Percentiles rank a stretch among this genome's conserved stretches.
phyloP scores from a whole-genome alignment of 768 basidiomycete species.

The Mycena galopus region DNA sequence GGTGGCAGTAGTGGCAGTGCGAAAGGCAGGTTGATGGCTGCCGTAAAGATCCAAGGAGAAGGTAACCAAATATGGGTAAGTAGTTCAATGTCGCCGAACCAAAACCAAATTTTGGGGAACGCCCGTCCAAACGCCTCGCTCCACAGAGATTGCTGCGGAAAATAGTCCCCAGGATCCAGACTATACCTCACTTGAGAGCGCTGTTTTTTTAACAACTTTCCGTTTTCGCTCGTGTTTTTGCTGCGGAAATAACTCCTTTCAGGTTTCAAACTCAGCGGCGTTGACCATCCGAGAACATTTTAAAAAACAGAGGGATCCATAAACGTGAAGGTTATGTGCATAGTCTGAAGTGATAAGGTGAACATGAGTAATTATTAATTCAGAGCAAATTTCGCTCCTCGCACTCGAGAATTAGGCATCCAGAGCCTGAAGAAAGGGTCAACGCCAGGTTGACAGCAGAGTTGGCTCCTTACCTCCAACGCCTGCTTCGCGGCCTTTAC shows the following conservation, averaged over 20 bases:
- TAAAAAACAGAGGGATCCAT: too few species aligned
- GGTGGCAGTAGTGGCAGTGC: too few species aligned
- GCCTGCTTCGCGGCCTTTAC: conserved; percentile 62
- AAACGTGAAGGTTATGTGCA: too few species aligned
- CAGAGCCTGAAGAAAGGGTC: conserved; percentile 5
- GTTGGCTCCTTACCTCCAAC: conserved; percentile 48
- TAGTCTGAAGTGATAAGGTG: too few species aligned
- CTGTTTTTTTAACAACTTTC: too few species aligned
- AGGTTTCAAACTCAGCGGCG: conserved; percentile 20
- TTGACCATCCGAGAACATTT: too few species aligned
- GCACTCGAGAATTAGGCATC: background rate
- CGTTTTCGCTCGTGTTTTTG: too few species aligned
- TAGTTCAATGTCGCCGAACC: too few species aligned
- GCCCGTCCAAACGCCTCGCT: background rate
- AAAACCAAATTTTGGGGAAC: background rate
- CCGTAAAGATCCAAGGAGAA: background rate
- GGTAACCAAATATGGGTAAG: background rate
- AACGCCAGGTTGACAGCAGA: background rate
- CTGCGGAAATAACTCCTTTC: conserved; percentile 6
- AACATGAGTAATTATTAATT: background rate
- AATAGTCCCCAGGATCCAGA: too few species aligned
- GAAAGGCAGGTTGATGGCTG: background rate
- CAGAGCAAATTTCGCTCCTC: background rate
- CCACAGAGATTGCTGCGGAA: background rate
- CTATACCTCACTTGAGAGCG: background rate